Conservation (phyloP, 306 rosid species). For the Cucumis sativus region DNA sequence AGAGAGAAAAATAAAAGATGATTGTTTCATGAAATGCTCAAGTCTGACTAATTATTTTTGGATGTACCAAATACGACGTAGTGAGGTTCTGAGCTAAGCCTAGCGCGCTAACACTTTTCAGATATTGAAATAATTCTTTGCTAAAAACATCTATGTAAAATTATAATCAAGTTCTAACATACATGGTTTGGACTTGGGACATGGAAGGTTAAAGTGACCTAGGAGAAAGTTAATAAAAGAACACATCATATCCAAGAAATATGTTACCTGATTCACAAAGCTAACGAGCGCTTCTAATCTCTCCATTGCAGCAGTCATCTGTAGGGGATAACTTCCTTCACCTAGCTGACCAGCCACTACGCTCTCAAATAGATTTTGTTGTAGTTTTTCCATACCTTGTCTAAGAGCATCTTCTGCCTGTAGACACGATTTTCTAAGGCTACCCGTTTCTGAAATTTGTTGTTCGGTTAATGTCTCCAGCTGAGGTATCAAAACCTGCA, state of each 20-base stretch:
- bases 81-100: background rate
- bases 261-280: conserved; percentile 69
- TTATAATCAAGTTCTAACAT: background rate
- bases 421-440: conserved; percentile 63
- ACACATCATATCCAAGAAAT: background rate
- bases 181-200: background rate
- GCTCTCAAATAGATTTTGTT: conserved; percentile 39
- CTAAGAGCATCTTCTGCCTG: conserved; percentile 95
- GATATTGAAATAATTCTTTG: too few relatives aligned
- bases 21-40: background rate
- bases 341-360: conserved; percentile 41
- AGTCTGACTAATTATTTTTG: background rate
- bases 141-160: background rate
- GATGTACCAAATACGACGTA: too few relatives aligned
- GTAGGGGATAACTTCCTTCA: conserved; percentile 39
- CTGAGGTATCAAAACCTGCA: conserved; percentile 67
- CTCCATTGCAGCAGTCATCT: conserved; percentile 59
- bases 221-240: background rate
- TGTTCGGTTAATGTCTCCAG: conserved; percentile 54
- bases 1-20: background rate
- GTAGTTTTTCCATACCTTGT: conserved; percentile 83
- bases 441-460: conserved; percentile 33
- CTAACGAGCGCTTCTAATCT: conserved; percentile 51
- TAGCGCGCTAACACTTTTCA: background rate
- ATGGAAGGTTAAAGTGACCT: background rate